Evolutionary conservation across 208 protist species (phyloP).

Genomic region (Borovskyia barvae): DNA sequence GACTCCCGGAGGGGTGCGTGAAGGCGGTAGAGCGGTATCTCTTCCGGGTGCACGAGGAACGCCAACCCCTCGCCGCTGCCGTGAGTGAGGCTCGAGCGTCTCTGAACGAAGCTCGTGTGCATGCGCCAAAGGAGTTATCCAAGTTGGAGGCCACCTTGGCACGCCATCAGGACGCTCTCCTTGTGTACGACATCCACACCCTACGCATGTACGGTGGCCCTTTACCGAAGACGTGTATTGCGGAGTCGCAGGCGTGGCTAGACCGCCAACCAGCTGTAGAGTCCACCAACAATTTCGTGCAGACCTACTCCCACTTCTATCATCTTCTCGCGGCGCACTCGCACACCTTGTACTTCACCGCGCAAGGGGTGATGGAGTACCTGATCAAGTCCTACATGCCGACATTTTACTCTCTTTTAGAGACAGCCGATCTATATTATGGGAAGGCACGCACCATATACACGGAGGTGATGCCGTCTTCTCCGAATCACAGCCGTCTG

Average conservation of each 20-base stretch:
- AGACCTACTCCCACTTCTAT: constrained; percentile 21
- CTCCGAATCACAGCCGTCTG: constrained; percentile 4
- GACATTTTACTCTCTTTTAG: neutral
- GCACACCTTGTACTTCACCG: constrained; percentile 17
- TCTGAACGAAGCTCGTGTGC: constrained; percentile 49
- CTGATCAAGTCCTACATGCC: constrained; percentile 25
- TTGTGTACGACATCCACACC: constrained; percentile 24
- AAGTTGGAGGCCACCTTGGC: constrained; percentile 22
- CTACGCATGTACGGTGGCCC: constrained; percentile 29
- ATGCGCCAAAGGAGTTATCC: constrained; percentile 8
- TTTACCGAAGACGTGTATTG: constrained; percentile 47
- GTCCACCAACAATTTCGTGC: constrained; percentile 16
- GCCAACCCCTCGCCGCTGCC: neutral
- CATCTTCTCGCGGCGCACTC: constrained; percentile 22
- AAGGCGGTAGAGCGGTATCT: constrained; percentile 31
- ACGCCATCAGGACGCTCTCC: constrained; percentile 10
- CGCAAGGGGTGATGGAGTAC: constrained; percentile 28
- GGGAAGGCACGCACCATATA: constrained; percentile 19
- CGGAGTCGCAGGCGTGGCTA: constrained; percentile 20
- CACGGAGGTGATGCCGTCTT: constrained; percentile 10
- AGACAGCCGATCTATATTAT: constrained; percentile 6
- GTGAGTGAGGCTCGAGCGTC: constrained; percentile 34
- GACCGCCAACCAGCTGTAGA: neutral
- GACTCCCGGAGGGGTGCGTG: constrained; percentile 30
- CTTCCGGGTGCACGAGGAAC: constrained; percentile 30